Evolutionary conservation across 768 basidiomycete species (phyloP), one percentile per base, ranked within the genome.

Genomic region (Boletus reticuloceps): DNA sequence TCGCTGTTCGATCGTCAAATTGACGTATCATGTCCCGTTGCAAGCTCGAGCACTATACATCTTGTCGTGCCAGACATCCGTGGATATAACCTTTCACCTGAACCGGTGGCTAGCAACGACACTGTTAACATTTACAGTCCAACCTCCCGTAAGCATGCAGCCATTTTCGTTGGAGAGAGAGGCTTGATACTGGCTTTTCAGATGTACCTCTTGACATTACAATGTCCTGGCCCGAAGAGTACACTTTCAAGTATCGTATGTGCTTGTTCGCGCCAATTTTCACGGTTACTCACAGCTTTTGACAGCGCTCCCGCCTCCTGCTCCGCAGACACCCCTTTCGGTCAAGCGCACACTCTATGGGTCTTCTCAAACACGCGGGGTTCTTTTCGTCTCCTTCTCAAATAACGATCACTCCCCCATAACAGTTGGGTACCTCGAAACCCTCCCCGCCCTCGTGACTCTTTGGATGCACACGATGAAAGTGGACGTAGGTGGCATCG

Each of bases 361-460:
- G 19, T 78, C 83, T 13, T 85, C 82, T 50, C 94, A 95, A 68
- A 86, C 85, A 11, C 81, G 79, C 43, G 94, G 93, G 5, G 77
- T 81, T 16, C 83, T 99, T 19, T 79, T 79, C 42, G 70, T 95
- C 13, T 75, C 78, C 22, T 69, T 98, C 49, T 77, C 66, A 7
- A 97, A 96, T 64, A 65, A 71, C 6, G 59, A 76, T 1, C 60
- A 83, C 20, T 69, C 75, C 19, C 77, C 86, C 0, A 69, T 86
- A 10, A 61, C 58, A 5, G 50, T 59, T 3, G 69, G 69, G n/a
- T 97, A 95, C 70, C 80, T 94, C 42, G 97, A 98, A 72, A 89
- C 89, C 1, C 86, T 95, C 80, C 97, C 96, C 5, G 96, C 94
- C 85, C 85, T 94, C 64, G 77, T 98, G 37, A 88, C 92, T 54